Base-by-base conservation (phyloP, 1,139 yeast genomes). In the Taphrina deformans region DNA sequence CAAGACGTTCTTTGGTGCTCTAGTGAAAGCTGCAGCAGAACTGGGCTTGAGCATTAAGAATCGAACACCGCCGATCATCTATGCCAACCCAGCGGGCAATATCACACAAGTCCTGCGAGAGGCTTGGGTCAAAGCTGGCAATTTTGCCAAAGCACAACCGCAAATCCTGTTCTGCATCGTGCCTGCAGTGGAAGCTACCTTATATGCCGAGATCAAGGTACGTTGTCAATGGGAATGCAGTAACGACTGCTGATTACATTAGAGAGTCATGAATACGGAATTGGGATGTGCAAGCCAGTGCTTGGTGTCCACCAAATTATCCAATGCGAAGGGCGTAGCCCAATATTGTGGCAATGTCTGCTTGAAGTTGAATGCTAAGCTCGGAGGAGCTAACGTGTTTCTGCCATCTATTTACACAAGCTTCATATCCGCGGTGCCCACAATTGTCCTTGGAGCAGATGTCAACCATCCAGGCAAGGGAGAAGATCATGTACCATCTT, bases 381-480 rank as follows among this genome's bases (percentile, higher is more conserved):
- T 72, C 66, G 63, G 70, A 21, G 67, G 72, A 50, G 55, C 67
- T 44, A 63, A 72, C 69, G 62, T 58, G 14, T 45, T 33, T 44
- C 55, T 68, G 24, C 59, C 41, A 26, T 41, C 56, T 9, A 58
- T 62, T 52, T 31, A 66, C 45, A 24, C 51, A 9, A 41, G 55
- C 12, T 40, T 66, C 21, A 53, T 56, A 12, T 44, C 61, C 7
- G 48, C 41, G 10, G 31, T 35, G 55, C 66, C 60, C 35, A 67
- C 71, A 23, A 70, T 74, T 40, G 58, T 74, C 31, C 58, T 74
- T 14, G 76, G 76, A 46, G 75, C 74, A 1, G 76, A 74, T 69
- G 76, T 74, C 31, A 71, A 75, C 1, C 76, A 74, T 53, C 72
- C 73, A 16, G 73, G 44, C 2, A 51, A 51, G 27, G 55, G 55